A percentile compares a stretch with the other conserved stretches of the same genome.
These are phyloP conservation scores for Elsinoe perseae DNA, from an alignment of 2,329 filamentous ascomycete species.

Conservation along the genomic window DNA sequence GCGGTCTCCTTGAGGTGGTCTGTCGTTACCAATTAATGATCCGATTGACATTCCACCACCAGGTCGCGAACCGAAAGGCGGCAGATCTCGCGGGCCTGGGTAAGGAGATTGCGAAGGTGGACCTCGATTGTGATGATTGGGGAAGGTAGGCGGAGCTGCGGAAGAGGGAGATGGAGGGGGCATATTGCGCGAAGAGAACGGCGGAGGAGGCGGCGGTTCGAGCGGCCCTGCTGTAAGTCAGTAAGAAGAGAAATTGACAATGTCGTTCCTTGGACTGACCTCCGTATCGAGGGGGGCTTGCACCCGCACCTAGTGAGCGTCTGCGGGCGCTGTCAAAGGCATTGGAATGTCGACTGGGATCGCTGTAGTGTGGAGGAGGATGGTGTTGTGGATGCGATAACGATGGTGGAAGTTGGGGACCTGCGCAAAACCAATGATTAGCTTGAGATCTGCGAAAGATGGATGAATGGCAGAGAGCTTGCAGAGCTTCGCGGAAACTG, in stretches of 20 bases:
- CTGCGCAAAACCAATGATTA: background rate
- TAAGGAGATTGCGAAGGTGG: conserved; percentile 41
- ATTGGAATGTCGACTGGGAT: conserved; percentile 25
- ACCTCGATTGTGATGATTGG: conserved; percentile 32
- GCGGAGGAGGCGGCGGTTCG: conserved; percentile 30
- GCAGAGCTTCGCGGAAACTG: conserved; percentile 9
- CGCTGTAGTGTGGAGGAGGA: conserved; percentile 20
- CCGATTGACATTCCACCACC: conserved; percentile 66
- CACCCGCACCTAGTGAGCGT: conserved; percentile 35
- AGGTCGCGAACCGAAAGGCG: conserved; percentile 46
- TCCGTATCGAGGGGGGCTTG: conserved; percentile 30
- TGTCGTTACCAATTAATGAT: conserved; percentile 54
- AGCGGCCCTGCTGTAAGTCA: conserved; percentile 23
- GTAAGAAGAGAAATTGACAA: background rate
- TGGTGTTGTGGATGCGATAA: conserved; percentile 18
- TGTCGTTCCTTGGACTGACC: conserved; percentile 23
- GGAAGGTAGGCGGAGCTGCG: conserved; percentile 33
- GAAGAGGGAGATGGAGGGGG: conserved; percentile 44
- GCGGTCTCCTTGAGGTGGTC: conserved; percentile 20
- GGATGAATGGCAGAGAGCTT: background rate
- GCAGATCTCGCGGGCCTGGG: conserved; percentile 47
- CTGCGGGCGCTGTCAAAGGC: conserved; percentile 38
- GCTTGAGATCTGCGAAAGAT: background rate
- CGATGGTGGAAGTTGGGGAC: conserved; percentile 3
- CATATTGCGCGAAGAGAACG: conserved; percentile 41